These are phyloP conservation scores for Sedum album DNA, from an alignment of 164 flowering plant species.

Conservation along the genomic window DNA sequence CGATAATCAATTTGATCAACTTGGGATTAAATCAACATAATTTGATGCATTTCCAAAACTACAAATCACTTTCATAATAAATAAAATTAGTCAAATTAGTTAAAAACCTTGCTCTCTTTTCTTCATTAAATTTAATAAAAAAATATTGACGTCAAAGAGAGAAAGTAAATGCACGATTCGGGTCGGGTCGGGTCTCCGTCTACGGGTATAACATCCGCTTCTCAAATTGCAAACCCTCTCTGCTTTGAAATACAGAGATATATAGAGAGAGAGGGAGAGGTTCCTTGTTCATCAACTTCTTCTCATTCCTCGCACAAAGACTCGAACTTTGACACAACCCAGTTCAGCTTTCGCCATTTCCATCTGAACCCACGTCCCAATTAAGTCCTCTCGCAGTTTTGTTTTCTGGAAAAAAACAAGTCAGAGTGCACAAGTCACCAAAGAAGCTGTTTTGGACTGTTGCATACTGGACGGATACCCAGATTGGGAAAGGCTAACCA, in stretches of 20 bases:
- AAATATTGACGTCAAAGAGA: not conserved
- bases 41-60: conserved; percentile 5
- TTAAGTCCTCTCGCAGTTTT: not conserved
- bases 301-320: not conserved
- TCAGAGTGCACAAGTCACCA: not conserved
- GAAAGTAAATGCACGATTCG: conserved; percentile 3
- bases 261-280: not conserved
- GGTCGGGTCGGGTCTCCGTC: not conserved
- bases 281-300: not conserved
- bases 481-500: conserved; percentile 20
- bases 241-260: conserved; percentile 4
- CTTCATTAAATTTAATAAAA: not conserved
- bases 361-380: conserved; percentile 3
- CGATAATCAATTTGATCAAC: not conserved
- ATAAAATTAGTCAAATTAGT: not conserved
- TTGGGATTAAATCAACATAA: not conserved
- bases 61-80: not conserved
- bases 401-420: not conserved
- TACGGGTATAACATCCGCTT: conserved; percentile 4
- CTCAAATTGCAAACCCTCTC: not conserved
- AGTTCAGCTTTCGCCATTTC: not conserved
- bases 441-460: conserved; percentile 16
- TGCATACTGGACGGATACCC: conserved; percentile 14
- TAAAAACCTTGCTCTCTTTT: not conserved
- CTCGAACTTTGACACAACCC: not conserved